Evolutionary conservation across 306 rosid genomes (phyloP), one percentile per base, ranked within the genome.

Genomic region (Quercus parvula): DNA sequence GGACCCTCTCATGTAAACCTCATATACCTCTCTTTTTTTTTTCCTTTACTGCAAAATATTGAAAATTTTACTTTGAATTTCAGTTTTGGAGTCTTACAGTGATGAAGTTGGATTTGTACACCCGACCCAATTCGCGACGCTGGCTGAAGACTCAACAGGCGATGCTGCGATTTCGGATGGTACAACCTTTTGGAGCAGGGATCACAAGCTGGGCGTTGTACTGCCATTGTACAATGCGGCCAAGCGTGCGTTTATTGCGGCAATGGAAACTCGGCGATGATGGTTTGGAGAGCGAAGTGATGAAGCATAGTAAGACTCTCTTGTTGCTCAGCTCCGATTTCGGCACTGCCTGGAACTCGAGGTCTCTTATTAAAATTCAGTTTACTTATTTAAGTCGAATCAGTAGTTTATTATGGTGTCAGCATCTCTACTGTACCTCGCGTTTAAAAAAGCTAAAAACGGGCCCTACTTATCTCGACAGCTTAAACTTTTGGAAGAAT

Each of bases 71-170:
- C 41, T 35, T 35, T 35, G 41, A 35, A 35, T 35, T 5, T 6
- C 41, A 35, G 5, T 35, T 38, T 72, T 79, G 81, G 78, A 79
- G 52, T 44, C 51, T 44, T 72, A 24, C 84, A 93, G 97, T 56
- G 97, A 95, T 80, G 98, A 92, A 83, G 83, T 95, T 71, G 99
- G 98, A 66, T 91, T 90, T 85, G 79, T 95, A 78, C 97, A 92
- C 75, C 97, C 93, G 41, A 89, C 97, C 78, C 97, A 90, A 59
- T 89, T 91, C 85, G 58, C 70, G 57, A 72, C 78, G 84, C 83
- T 95, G 64, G 77, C 70, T 80, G 86, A 88, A 71, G 92, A 85
- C 77, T 10, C 52, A 10, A 75, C 82, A 6, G 41, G 76, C 84
- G 64, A 67, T 61, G 63, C 73, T 70, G 76, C 49, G 59, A 82